Evolutionary conservation across 192 early-diverging fungal species (phyloP).

Genomic region (Phycomyces blakesleeanus): DNA sequence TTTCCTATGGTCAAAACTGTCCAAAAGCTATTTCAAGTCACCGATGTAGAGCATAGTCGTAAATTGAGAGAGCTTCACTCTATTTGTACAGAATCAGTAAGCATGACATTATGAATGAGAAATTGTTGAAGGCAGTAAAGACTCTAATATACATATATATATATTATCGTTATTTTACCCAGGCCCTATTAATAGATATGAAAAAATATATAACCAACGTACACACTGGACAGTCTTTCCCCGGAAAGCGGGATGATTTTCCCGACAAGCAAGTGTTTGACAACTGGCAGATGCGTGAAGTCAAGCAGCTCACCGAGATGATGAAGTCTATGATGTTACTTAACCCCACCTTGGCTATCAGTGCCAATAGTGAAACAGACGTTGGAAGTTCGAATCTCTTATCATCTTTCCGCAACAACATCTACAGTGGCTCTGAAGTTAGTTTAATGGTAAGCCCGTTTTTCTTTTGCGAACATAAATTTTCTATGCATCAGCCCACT

Average conservation of each 20-base stretch:
- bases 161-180: not conserved
- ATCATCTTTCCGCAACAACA: not conserved
- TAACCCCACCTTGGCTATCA: slow-evolving; percentile 35
- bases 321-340: slow-evolving; percentile 34
- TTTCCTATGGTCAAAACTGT: slow-evolving; percentile 41
- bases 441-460: not conserved
- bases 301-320: slow-evolving; percentile 45
- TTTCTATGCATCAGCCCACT: no score
- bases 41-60: slow-evolving; percentile 27
- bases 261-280: slow-evolving; percentile 45
- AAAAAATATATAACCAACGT: slow-evolving; percentile 48
- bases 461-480: not conserved
- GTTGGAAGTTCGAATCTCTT: slow-evolving; percentile 14
- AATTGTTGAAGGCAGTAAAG: not conserved
- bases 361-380: slow-evolving; percentile 16
- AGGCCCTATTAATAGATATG: slow-evolving; percentile 45
- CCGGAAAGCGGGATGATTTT: slow-evolving; percentile 45
- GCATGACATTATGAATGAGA: not conserved
- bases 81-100: slow-evolving; percentile 44
- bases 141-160: not conserved
- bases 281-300: slow-evolving; percentile 51
- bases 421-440: not conserved
- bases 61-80: slow-evolving; percentile 40
- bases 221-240: slow-evolving; percentile 34
- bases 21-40: slow-evolving; percentile 39